These are phyloP conservation scores for Huiozyma sinensis DNA, from an alignment of 805 yeast genomes.

Conservation along the genomic window DNA sequence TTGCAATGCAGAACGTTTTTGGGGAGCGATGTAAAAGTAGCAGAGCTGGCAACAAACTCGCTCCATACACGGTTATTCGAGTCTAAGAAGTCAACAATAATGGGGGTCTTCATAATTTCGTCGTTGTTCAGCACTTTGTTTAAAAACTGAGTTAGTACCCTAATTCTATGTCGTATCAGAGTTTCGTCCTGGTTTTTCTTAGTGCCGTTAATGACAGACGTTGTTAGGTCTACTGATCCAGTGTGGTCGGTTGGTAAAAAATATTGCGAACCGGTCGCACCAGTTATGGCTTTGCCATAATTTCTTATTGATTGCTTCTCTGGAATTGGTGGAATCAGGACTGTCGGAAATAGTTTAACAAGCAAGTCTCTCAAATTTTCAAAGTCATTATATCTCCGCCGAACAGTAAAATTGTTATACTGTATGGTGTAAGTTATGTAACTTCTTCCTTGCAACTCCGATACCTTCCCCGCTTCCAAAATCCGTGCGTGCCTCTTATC, in stretches of 20 bases:
- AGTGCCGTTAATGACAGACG: conserved; percentile 24
- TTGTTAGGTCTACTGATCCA: conserved; percentile 23
- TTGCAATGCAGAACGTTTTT: conserved; percentile 26
- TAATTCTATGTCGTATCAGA: conserved; percentile 28
- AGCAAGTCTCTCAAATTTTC: conserved; percentile 67
- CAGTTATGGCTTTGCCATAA: conserved; percentile 24
- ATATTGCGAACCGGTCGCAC: conserved; percentile 18
- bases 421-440: conserved; percentile 67
- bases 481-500: conserved; percentile 11
- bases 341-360: conserved; percentile 65
- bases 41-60: conserved; percentile 26
- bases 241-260: conserved; percentile 23
- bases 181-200: conserved; percentile 24
- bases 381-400: conserved; percentile 85
- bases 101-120: conserved; percentile 24
- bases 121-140: conserved; percentile 20
- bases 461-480: conserved; percentile 22
- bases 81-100: conserved; percentile 26
- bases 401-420: conserved; percentile 41
- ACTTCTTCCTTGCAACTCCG: conserved; percentile 26
- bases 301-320: conserved; percentile 46
- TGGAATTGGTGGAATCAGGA: conserved; percentile 90
- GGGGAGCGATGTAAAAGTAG: conserved; percentile 25
- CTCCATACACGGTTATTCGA: conserved; percentile 26
- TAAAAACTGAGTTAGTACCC: conserved; percentile 25